These are phyloP conservation scores for Lyophyllum semitale DNA, from an alignment of 768 basidiomycete species.

Conservation along the genomic window DNA sequence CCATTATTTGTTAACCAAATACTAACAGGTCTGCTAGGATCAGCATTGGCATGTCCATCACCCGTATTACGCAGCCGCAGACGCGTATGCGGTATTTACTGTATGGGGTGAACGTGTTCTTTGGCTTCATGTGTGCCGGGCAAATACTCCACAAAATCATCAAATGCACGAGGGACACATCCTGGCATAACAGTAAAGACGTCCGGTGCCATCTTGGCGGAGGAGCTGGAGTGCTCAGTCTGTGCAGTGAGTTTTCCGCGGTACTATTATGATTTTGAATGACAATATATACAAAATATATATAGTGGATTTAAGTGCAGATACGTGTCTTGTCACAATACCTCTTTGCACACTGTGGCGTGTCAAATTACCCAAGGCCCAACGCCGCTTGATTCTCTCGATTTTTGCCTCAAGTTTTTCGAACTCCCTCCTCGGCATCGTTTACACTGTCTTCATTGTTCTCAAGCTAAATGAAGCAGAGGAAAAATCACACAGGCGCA, in stretches of 20 bases:
- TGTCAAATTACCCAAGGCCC: too few relatives aligned
- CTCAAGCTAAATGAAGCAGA: neutral
- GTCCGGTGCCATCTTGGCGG: slow-evolving; percentile 13
- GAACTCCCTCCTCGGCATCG: slow-evolving; percentile 22
- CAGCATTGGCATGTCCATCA: too few relatives aligned
- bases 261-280: slow-evolving; percentile 2
- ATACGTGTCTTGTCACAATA: slow-evolving; percentile 19
- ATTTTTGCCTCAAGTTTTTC: too few relatives aligned
- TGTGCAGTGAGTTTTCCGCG: slow-evolving; percentile 9
- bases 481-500: slow-evolving; percentile 2
- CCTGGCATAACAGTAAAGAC: slow-evolving; percentile 1
- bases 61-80: too few relatives aligned
- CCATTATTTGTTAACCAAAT: too few relatives aligned
- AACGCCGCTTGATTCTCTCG: too few relatives aligned
- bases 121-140: slow-evolving; percentile 9
- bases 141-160: slow-evolving; percentile 12
- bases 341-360: slow-evolving; percentile 29
- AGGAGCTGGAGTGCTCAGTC: slow-evolving; percentile 6
- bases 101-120: slow-evolving; percentile 5
- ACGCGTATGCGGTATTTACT: slow-evolving; percentile 5
- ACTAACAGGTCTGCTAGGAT: too few relatives aligned
- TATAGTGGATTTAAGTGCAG: too few relatives aligned
- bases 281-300: too few relatives aligned
- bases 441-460: slow-evolving; percentile 20
- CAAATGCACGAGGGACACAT: too few relatives aligned